Base-by-base conservation (phyloP, 306 rosid species). In the Prunus fruticosa region DNA sequence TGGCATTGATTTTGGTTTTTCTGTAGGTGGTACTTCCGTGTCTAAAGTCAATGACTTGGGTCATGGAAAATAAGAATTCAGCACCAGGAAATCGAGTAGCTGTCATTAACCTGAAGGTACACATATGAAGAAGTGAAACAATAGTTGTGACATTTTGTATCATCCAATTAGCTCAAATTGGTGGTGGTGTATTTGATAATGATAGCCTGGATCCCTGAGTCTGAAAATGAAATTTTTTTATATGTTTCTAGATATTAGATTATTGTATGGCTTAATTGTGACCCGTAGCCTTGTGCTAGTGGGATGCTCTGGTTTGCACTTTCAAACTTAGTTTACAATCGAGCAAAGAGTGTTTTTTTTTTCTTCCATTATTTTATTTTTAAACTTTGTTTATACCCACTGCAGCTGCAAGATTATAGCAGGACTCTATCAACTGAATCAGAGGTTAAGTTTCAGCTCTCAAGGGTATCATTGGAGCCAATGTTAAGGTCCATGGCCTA, bases 21-120 rank as follows among this genome's bases (percentile, higher is more conserved):
- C 47, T 66, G 38, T 71, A 93, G 98, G 89, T 81, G 73, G 91
- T 88, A 85, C 98, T 93, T 78, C 98, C 97, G 52, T 90, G 91
- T 81, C 85, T 89, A 63, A 93, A 93, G 87, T 91, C 98, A 78
- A 93, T 93, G 98, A 93, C 97, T 57, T 93, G 98, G 98, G 96
- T 89, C 62, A 93, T 93, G 98, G 98, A 93, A 91, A 91, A 87
- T 81, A 93, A 91, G 84, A 91, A 84, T 84, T 89, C 96, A 71
- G 64, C 86, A 73, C 91, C 90, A 3, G 96, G 91, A 79, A 91
- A 85, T 72, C 88, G 86, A 87, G 92, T 91, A 49, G 98, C 97
- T 79, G 93, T 89, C 73, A 91, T 93, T 72, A 93, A 88, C 76
- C 87, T 93, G 78, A 93, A 93, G 92, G 98, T 91, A 83, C 32